Evolutionary conservation across 441 rosid genomes (phyloP).

Genomic region (Adansonia gregorii): DNA sequence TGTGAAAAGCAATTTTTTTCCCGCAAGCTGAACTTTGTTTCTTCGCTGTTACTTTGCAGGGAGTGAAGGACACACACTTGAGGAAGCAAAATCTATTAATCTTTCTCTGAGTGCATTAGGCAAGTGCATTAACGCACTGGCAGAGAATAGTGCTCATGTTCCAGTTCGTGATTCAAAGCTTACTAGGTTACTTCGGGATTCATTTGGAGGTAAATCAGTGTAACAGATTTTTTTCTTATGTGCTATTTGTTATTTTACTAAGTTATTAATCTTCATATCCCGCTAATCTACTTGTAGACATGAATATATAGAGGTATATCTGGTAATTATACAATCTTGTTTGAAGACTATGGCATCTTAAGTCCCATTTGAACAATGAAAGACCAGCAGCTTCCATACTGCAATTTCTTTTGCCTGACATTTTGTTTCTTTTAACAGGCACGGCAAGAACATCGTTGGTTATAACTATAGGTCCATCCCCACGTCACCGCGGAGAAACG

Average conservation of each 20-base stretch:
- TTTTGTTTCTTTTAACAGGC: conserved; percentile 58
- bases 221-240: not conserved
- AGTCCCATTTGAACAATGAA: conserved; percentile 8
- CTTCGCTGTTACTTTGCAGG: conserved; percentile 52
- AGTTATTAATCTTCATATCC: not conserved
- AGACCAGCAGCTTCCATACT: not conserved
- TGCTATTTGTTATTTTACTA: not conserved
- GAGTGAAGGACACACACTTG: conserved; percentile 95
- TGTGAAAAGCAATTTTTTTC: not conserved
- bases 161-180: conserved; percentile 99
- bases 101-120: conserved; percentile 97
- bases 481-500: conserved; percentile 99
- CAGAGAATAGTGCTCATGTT: conserved; percentile 94
- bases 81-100: conserved; percentile 99
- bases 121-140: conserved; percentile 97
- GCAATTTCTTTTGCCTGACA: conserved; percentile 37
- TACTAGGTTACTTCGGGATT: conserved; percentile 96
- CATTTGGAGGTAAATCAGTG: conserved; percentile 84
- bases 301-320: not conserved
- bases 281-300: not conserved
- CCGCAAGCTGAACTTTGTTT: conserved; percentile 8
- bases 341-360: not conserved
- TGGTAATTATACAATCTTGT: not conserved
- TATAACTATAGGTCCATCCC: conserved; percentile 97
- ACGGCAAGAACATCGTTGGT: conserved; percentile 97